A percentile compares a stretch with the other conserved stretches of the same genome.
These are phyloP conservation scores for Diplocarpon rosae DNA, from an alignment of 2,329 filamentous ascomycete species.

Conservation along the genomic window DNA sequence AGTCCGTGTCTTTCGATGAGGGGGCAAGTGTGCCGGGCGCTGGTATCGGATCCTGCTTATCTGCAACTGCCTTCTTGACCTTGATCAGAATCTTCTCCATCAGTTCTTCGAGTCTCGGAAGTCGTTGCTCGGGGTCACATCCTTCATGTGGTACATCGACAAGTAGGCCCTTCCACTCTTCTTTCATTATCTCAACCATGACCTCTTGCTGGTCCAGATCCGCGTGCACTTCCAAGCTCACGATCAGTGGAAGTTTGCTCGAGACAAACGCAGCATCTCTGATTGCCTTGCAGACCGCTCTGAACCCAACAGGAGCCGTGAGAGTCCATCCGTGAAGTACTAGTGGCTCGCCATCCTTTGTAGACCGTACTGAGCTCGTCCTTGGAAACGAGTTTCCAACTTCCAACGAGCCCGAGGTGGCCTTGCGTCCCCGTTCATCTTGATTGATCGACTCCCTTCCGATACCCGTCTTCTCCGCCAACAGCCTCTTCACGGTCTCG, in stretches of 20 bases:
- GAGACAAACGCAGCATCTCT: conserved; percentile 65
- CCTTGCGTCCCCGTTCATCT: conserved; percentile 12
- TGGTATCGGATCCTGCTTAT: conserved; percentile 11
- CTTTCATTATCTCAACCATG: conserved; percentile 90
- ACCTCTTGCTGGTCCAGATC: conserved; percentile 71
- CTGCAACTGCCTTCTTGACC: conserved; percentile 46
- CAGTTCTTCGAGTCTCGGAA: conserved; percentile 63
- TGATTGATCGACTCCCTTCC: conserved; percentile 13
- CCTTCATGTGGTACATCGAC: conserved; percentile 45
- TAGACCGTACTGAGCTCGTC: conserved; percentile 19
- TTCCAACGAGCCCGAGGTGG: conserved; percentile 10
- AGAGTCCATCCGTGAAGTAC: conserved; percentile 82
- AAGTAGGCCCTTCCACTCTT: conserved; percentile 70
- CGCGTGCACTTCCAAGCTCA: conserved; percentile 88
- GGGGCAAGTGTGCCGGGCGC: conserved; percentile 15
- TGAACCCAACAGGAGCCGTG: conserved; percentile 76
- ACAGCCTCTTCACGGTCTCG: conserved; percentile 18
- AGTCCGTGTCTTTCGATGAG: conserved; percentile 17
- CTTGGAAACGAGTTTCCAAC: conserved; percentile 19
- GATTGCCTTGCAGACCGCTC: conserved; percentile 74
- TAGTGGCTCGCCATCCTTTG: conserved; percentile 50
- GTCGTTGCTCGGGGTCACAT: conserved; percentile 36
- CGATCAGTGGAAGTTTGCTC: conserved; percentile 72
- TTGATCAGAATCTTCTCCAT: conserved; percentile 75
- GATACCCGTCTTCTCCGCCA: conserved; percentile 12